Conservation (phyloP, 1,139 yeast genomes). For the Eremothecium gossypii region DNA sequence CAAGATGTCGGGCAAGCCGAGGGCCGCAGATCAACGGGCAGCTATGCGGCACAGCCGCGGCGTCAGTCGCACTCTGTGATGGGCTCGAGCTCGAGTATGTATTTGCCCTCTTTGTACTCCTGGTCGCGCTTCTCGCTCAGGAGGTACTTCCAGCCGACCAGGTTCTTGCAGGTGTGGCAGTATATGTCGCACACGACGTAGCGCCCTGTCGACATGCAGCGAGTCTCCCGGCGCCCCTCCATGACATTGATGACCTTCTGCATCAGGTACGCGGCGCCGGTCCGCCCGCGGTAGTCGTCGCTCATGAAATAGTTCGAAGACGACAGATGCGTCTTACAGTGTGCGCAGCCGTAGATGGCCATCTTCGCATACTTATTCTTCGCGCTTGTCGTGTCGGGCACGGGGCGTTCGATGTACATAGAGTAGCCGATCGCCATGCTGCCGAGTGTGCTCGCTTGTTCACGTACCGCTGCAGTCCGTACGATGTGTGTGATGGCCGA, state of each 20-base stretch:
- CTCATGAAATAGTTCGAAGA: conserved; percentile 33
- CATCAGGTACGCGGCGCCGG: conserved; percentile 38
- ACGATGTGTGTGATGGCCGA: too few species aligned
- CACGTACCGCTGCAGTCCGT: too few species aligned
- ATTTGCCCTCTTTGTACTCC: conserved; percentile 37
- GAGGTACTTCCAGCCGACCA: conserved; percentile 39
- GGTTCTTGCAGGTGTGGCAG: conserved; percentile 36
- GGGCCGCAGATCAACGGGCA: too few species aligned
- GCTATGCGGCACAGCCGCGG: too few species aligned
- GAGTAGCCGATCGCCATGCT: conserved; percentile 8
- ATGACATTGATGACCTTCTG: conserved; percentile 33
- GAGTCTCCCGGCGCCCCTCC: conserved; percentile 29
- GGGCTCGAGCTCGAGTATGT: conserved; percentile 33
- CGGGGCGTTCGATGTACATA: conserved; percentile 8
- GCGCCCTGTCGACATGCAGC: conserved; percentile 37
- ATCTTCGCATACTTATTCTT: conserved; percentile 18
- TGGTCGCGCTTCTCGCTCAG: conserved; percentile 31
- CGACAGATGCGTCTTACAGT: conserved; percentile 37
- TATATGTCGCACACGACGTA: conserved; percentile 35
- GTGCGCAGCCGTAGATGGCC: conserved; percentile 34
- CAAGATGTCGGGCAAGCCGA: too few species aligned
- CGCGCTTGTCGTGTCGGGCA: conserved; percentile 3
- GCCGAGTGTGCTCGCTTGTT: too few species aligned
- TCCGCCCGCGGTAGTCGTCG: conserved; percentile 35
- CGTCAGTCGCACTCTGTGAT: conserved; percentile 12